Conservation (phyloP, 352 stramenopile species). For the Phytophthora fragariaefolia region DNA sequence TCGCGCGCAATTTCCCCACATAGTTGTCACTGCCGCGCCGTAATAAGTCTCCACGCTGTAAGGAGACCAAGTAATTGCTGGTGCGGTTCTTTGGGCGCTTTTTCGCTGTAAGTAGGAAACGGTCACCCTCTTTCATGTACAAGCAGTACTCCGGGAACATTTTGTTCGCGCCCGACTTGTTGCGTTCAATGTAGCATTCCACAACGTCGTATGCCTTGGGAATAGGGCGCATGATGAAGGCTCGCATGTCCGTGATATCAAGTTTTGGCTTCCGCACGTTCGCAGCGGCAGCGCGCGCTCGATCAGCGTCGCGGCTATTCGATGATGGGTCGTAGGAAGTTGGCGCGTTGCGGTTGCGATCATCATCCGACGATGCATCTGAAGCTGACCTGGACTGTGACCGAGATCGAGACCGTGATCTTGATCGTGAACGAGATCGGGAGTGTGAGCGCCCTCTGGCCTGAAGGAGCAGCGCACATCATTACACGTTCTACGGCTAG, state of each 20-base stretch:
- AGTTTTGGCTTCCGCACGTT: slow-evolving; percentile 77
- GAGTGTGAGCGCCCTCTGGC: slow-evolving; percentile 51
- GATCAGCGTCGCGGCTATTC: slow-evolving; percentile 26
- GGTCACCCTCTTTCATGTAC: slow-evolving; percentile 94
- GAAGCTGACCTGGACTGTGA: slow-evolving; percentile 68
- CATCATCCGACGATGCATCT: slow-evolving; percentile 70
- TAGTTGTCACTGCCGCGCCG: slow-evolving; percentile 92
- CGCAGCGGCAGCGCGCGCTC: slow-evolving; percentile 35
- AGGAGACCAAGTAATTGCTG: slow-evolving; percentile 97
- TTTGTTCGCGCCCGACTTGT: slow-evolving; percentile 92
- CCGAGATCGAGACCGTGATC: slow-evolving; percentile 56
- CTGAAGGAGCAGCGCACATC: slow-evolving; percentile 25
- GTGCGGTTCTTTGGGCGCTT: slow-evolving; percentile 97
- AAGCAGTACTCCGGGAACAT: slow-evolving; percentile 94
- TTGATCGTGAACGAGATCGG: slow-evolving; percentile 51
- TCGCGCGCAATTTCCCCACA: slow-evolving; percentile 95
- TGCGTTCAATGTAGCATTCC: slow-evolving; percentile 95
- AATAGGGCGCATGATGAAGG: slow-evolving; percentile 81
- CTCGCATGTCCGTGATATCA: slow-evolving; percentile 83
- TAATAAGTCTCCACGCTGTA: slow-evolving; percentile 93
- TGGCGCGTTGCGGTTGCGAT: slow-evolving; percentile 62
- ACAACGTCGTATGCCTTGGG: slow-evolving; percentile 91
- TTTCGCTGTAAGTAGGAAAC: slow-evolving; percentile 97
- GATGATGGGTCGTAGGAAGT: slow-evolving; percentile 65
- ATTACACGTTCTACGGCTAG: background rate